Conservation (phyloP, 306 rosid genomes). For the Mimosa pudica region DNA sequence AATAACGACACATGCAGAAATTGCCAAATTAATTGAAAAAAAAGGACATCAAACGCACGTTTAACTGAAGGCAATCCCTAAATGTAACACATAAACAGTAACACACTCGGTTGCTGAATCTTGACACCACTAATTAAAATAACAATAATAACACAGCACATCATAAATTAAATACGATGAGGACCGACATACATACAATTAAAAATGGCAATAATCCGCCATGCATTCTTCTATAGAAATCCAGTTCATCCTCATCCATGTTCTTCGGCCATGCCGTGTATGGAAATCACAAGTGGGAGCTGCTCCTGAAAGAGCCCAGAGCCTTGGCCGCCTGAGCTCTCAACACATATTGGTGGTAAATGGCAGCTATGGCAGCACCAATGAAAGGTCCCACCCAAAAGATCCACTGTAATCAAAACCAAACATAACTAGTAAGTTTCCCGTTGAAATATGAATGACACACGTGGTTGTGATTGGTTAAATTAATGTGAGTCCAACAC, state of each 20-base stretch:
- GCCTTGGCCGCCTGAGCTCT: slow-evolving; percentile 50
- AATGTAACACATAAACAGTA: slow-evolving; percentile 1
- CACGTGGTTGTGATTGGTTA: too few species aligned
- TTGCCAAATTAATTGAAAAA: not conserved
- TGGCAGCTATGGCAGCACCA: slow-evolving; percentile 53
- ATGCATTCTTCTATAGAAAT: slow-evolving; percentile 8
- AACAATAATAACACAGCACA: not conserved
- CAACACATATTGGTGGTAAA: slow-evolving; percentile 52
- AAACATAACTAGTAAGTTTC: not conserved
- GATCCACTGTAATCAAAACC: slow-evolving; percentile 43
- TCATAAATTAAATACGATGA: not conserved
- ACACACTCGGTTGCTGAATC: not conserved
- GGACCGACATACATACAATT: slow-evolving; percentile 15
- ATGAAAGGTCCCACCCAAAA: slow-evolving; percentile 58
- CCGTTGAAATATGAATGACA: not conserved
- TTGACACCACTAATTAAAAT: not conserved
- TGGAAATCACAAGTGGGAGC: slow-evolving; percentile 32
- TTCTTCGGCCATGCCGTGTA: not conserved
- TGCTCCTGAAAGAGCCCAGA: slow-evolving; percentile 53
- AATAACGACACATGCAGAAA: not conserved
- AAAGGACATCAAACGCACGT: not conserved
- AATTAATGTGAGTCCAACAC: too few species aligned
- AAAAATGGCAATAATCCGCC: slow-evolving; percentile 30
- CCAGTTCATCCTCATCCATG: not conserved
- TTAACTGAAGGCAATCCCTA: slow-evolving; percentile 7